phyloP scores from a whole-genome alignment of 495 filamentous ascomycete species.

The Trichoderma virens region DNA sequence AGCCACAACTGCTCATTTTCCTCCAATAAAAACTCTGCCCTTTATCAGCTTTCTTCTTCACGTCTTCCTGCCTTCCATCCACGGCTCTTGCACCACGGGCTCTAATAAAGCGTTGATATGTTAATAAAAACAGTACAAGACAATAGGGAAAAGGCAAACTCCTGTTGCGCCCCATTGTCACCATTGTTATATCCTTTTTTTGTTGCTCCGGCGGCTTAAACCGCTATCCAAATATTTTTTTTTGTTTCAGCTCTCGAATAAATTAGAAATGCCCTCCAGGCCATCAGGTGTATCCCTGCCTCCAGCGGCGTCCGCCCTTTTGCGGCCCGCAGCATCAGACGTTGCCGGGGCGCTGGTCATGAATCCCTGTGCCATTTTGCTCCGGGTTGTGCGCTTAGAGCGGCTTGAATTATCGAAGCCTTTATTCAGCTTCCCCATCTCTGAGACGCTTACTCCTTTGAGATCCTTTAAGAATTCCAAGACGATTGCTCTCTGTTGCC shows the following conservation, averaged over 20 bases:
- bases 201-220: neutral
- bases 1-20: too few relatives aligned
- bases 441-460: conserved; percentile 82
- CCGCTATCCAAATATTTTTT: neutral
- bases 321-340: neutral
- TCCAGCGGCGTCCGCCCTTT: conserved; percentile 12
- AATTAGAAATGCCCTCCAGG: conserved; percentile 23
- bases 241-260: conserved; percentile 22
- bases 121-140: neutral
- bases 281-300: conserved; percentile 16
- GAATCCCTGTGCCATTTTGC: conserved; percentile 51
- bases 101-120: neutral
- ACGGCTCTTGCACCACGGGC: neutral
- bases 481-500: conserved; percentile 74
- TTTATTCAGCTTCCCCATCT: conserved; percentile 74
- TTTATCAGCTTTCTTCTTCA: neutral
- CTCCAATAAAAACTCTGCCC: neutral
- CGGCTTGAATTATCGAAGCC: conserved; percentile 16
- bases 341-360: conserved; percentile 29
- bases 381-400: conserved; percentile 32
- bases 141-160: neutral
- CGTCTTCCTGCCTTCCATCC: neutral
- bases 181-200: neutral
- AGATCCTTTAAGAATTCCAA: conserved; percentile 81
- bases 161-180: neutral